Evolutionary conservation across 805 yeast species (phyloP), one percentile per base, ranked within the genome.

Genomic region (Wickerhamomyces hampshirensis): DNA sequence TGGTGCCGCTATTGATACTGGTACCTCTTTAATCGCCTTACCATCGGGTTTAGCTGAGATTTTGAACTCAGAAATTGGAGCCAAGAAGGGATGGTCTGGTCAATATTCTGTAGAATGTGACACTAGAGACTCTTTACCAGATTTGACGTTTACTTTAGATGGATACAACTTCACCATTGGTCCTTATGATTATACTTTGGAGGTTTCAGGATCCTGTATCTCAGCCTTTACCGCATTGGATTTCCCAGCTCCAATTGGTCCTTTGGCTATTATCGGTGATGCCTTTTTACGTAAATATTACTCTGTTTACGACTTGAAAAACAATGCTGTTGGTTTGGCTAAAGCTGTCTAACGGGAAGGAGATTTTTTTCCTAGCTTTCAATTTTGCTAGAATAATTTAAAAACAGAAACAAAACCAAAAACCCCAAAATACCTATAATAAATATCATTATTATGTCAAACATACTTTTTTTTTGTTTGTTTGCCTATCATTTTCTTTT

Each of bases 1-100:
- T 44, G 98, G 98, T 62, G 98, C 97, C 55, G 96, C 96, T 43
- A 88, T 93, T 59, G 98, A 93, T 65, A 93, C 98, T 40, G 98
- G 98, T 66, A 93, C 98, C 47, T 91, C 98, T 26, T 75, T 93
- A 63, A 84, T 93, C 63, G 88, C 96, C 33, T 73, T 93, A 58
- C 98, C 98, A 51, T 81, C 95, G 18, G 91, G 93, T 34, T 71
- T 93, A 58, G 98, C 98, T 33, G 98, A 93, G 69, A 84, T 93
- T 53, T 69, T 93, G 60, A 93, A 93, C 63, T 71, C 95, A 38
- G 87, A 88, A 73, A 93, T 93, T 60, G 98, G 98, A 55, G 98
- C 98, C 38, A 84, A 79, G 65, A 93, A 91, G 71, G 79, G 89
- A 34, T 93, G 98, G 98, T 78, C 89, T 35, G 98, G 98, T 50